Evolutionary conservation across 2,329 filamentous ascomycete species (phyloP).

Genomic region (Fusarium albidum): DNA sequence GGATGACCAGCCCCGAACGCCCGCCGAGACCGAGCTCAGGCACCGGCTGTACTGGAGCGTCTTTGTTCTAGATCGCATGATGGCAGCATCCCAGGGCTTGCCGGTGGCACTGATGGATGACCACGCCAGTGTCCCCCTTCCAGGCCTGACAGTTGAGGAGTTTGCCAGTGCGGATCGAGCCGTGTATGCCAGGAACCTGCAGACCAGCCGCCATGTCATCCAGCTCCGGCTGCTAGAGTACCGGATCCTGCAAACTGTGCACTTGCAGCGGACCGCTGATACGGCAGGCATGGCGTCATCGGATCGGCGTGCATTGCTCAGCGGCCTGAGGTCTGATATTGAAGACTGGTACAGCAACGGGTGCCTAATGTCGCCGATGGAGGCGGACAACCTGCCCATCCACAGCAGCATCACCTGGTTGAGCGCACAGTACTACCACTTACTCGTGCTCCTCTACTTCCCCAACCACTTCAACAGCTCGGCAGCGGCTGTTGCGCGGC

Average conservation of each 20-base stretch:
- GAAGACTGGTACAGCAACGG: conserved; percentile 58
- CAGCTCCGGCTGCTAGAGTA: conserved; percentile 54
- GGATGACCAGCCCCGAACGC: conserved; percentile 38
- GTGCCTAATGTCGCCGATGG: conserved; percentile 52
- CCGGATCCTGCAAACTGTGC: conserved; percentile 48
- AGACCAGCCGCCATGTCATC: conserved; percentile 55
- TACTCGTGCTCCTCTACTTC: conserved; percentile 54
- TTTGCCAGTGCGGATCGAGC: conserved; percentile 50
- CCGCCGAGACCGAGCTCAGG: conserved; percentile 43
- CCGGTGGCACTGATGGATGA: conserved; percentile 51
- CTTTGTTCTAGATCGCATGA: conserved; percentile 56
- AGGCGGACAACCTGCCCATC: conserved; percentile 54
- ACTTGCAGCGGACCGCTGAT: conserved; percentile 43
- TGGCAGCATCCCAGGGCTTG: conserved; percentile 51
- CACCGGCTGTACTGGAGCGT: conserved; percentile 56
- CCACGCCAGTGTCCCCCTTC: conserved; percentile 51
- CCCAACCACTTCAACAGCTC: conserved; percentile 51
- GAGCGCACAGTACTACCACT: conserved; percentile 53
- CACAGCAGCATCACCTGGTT: conserved; percentile 56
- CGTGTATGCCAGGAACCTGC: conserved; percentile 50
- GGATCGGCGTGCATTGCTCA: conserved; percentile 45
- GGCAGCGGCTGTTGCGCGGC: conserved; percentile 39
- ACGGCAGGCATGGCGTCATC: conserved; percentile 42
- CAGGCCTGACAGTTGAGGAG: conserved; percentile 54
- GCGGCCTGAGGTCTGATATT: conserved; percentile 50